Evolutionary conservation across 2,329 filamentous ascomycete species (phyloP), one percentile per base, ranked within the genome.

Genomic region (Apiospora phragmitis): DNA sequence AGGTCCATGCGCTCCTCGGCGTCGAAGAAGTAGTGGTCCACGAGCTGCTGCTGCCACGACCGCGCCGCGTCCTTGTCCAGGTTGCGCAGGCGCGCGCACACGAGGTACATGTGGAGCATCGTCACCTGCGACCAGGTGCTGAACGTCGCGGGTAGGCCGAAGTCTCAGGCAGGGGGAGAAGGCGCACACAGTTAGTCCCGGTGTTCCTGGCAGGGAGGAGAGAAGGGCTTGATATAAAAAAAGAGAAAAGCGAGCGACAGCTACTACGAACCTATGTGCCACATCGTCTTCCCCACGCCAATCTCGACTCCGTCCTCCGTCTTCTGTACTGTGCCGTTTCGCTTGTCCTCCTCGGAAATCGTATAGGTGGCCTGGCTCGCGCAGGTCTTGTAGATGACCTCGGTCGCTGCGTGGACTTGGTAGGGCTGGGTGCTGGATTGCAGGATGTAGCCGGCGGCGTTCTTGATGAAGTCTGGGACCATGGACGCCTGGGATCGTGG

Each of bases 61-160:
- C 89, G 87, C 75, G 93, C 91, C 75, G 89, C 86, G 29, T 91
- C 88, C 69, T 86, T 84, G 29, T 93, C 91, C 76, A 98, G 89
- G 81, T 91, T 91, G 74, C 96, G 93, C 76, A 98, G 85, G 70
- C 95, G 92, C 65, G 93, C 92, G 70, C 93, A 93, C 71, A 98
- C 83, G 71, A 98, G 88, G 85, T 97, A 98, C 88, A 99, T 93
- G 85, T 99, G 95, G 71, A 99, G 88, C 87, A 97, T 97, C 45
- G 95, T 96, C 62, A 98, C 92, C 82, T 98, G 95, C 26, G 94
- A 93, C 96, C 96, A 99, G 70, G 93, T 95, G 79, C 92, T 95
- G 82, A 99, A 99, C 0, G 94, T 98, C 0, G 94, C 93, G 42
- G 89, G 87, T 24, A 99, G 89, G 35, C 89, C 89, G 73, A 97